phyloP scores from a whole-genome alignment of 352 stramenopile species.

The Phytophthora pseudosyringae region DNA sequence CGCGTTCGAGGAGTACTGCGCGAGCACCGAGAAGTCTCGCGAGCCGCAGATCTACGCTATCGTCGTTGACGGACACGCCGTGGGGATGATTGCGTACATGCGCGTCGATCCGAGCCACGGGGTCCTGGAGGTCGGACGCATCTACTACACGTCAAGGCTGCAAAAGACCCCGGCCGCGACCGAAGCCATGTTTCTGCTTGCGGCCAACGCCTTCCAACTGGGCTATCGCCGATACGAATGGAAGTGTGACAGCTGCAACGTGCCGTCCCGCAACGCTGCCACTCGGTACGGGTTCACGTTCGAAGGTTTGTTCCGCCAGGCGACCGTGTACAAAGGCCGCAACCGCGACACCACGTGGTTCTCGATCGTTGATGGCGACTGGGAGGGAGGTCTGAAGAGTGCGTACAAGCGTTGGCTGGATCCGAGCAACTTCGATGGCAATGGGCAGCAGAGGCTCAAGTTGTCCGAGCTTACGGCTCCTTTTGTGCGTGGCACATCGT shows the following conservation, averaged over 20 bases:
- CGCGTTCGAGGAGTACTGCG: slow-evolving; percentile 22
- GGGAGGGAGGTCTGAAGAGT: slow-evolving; percentile 13
- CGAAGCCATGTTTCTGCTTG: slow-evolving; percentile 25
- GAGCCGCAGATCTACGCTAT: slow-evolving; percentile 29
- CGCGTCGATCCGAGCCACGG: slow-evolving; percentile 21
- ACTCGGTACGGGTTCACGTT: slow-evolving; percentile 26
- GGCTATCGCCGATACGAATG: slow-evolving; percentile 30
- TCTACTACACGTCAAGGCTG: slow-evolving; percentile 19
- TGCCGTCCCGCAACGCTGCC: slow-evolving; percentile 16
- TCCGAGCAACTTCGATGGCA: slow-evolving; percentile 22
- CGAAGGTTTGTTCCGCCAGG: slow-evolving; percentile 24
- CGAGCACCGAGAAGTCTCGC: background rate
- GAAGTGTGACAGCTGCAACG: slow-evolving; percentile 3
- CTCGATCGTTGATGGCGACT: slow-evolving; percentile 31
- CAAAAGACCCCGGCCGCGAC: slow-evolving; percentile 20
- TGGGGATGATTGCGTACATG: slow-evolving; percentile 26
- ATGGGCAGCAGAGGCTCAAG: slow-evolving; percentile 23
- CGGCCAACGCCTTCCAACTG: slow-evolving; percentile 26
- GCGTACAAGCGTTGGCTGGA: slow-evolving; percentile 27
- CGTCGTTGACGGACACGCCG: slow-evolving; percentile 14
- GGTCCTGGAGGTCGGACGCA: slow-evolving; percentile 23
- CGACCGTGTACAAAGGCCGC: slow-evolving; percentile 13
- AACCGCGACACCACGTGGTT: slow-evolving; percentile 33
- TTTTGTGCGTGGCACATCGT: slow-evolving; percentile 19
- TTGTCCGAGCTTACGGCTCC: slow-evolving; percentile 27